Evolutionary conservation across 805 yeast genomes (phyloP).

Genomic region (Vanderwaltozyma verrucispora): DNA sequence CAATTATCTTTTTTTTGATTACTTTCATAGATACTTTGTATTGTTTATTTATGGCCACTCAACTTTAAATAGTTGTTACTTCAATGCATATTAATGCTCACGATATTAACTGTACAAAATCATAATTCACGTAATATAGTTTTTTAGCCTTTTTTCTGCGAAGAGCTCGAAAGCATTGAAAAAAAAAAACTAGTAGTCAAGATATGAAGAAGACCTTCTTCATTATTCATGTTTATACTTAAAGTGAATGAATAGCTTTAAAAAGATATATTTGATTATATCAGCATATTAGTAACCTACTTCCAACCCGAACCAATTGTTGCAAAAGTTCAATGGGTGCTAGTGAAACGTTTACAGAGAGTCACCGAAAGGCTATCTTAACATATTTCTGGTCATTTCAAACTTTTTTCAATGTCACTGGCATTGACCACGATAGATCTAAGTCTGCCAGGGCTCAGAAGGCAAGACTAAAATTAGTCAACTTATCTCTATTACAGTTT

Average conservation of each 20-base stretch:
- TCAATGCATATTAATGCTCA: no score
- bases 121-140: background rate
- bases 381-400: slow-evolving; percentile 20
- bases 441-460: slow-evolving; percentile 50
- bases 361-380: slow-evolving; percentile 14
- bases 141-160: background rate
- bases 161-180: background rate
- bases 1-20: background rate
- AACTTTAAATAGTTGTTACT: no score
- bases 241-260: background rate
- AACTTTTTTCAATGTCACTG: slow-evolving; percentile 23
- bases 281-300: no score
- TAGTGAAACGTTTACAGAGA: background rate
- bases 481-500: slow-evolving; percentile 73
- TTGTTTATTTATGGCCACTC: no score
- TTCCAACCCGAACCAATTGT: no score
- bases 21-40: background rate
- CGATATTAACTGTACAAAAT: no score
- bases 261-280: no score
- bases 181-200: background rate
- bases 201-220: background rate
- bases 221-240: background rate
- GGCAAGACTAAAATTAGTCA: slow-evolving; percentile 76
- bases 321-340: background rate
- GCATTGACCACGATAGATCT: slow-evolving; percentile 21